Evolutionary conservation across 306 rosid species (phyloP).

Genomic region (Quercus agrifolia): DNA sequence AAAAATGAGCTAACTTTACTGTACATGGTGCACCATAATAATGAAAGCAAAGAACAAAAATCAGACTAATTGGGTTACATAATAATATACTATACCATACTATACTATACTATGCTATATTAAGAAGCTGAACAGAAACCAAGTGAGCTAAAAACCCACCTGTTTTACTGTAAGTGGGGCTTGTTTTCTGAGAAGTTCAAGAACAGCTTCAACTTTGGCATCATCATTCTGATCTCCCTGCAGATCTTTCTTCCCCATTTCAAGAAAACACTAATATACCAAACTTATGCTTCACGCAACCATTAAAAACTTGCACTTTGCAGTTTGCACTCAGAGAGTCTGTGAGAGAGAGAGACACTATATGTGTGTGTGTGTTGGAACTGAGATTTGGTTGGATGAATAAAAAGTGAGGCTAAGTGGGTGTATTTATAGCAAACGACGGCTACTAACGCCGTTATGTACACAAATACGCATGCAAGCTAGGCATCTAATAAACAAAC

Average conservation of each 20-base stretch:
- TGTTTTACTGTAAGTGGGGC: slow-evolving; percentile 74
- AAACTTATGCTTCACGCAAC: slow-evolving; percentile 85
- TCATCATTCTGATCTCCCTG: slow-evolving; percentile 31
- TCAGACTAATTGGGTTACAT: too few relatives aligned
- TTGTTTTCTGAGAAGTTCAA: slow-evolving; percentile 75
- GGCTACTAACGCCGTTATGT: slow-evolving; percentile 74
- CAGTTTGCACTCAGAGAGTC: not conserved
- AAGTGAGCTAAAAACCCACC: slow-evolving; percentile 31
- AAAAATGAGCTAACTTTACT: too few relatives aligned
- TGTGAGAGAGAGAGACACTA: slow-evolving; percentile 1
- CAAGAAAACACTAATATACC: slow-evolving; percentile 57
- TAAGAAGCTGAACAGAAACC: not conserved
- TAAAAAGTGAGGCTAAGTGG: slow-evolving; percentile 11
- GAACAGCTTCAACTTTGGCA: slow-evolving; percentile 67
- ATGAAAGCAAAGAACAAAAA: not conserved
- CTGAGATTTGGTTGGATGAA: slow-evolving; percentile 33
- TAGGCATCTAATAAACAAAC: not conserved
- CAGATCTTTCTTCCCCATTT: slow-evolving; percentile 79
- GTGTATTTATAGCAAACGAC: slow-evolving; percentile 62
- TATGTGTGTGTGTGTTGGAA: slow-evolving; percentile 7
- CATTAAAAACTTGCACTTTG: slow-evolving; percentile 25
- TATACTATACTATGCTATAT: too few relatives aligned
- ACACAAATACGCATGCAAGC: slow-evolving; percentile 24
- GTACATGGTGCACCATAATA: not conserved
- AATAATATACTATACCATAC: too few relatives aligned